These are phyloP conservation scores for Chionographis japonica DNA, from an alignment of 106 monocot genomes.

Conservation along the genomic window DNA sequence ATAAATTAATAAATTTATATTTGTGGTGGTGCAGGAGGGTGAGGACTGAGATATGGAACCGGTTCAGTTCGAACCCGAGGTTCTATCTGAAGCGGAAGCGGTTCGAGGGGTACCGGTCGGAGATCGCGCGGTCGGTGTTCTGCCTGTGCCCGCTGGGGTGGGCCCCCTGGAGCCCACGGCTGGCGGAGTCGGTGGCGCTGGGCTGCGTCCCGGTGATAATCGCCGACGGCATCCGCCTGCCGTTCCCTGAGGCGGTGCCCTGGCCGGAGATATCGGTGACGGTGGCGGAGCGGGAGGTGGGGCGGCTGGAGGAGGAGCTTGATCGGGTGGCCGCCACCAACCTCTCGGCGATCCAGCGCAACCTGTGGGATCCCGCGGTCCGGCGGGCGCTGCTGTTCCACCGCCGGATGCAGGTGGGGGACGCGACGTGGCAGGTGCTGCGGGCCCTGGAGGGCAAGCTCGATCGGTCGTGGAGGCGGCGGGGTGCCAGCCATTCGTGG, in stretches of 20 bases:
- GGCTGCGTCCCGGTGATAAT: constrained; percentile 94
- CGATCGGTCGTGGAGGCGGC: constrained; percentile 20
- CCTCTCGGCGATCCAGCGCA: constrained; percentile 63
- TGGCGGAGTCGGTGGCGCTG: constrained; percentile 82
- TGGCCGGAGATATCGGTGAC: constrained; percentile 72
- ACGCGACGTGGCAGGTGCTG: constrained; percentile 89
- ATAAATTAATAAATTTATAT: too few species aligned
- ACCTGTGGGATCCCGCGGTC: constrained; percentile 68
- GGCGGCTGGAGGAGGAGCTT: constrained; percentile 45
- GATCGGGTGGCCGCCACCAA: constrained; percentile 72
- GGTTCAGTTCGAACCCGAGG: constrained; percentile 37
- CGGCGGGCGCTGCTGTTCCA: constrained; percentile 58
- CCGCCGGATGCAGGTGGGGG: constrained; percentile 44
- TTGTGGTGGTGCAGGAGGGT: constrained; percentile 38
- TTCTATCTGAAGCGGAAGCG: constrained; percentile 71
- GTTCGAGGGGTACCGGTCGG: constrained; percentile 47
- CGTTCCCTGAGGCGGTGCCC: constrained; percentile 58
- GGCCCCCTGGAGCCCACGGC: constrained; percentile 97
- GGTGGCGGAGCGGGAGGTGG: constrained; percentile 67
- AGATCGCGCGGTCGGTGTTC: constrained; percentile 77
- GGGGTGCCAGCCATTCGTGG: neutral
- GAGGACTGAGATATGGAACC: constrained; percentile 68
- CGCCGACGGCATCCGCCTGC: constrained; percentile 80
- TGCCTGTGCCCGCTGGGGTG: constrained; percentile 90
- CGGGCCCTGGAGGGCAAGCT: constrained; percentile 40